Conservation (phyloP, 192 early-diverging fungal genomes). For the Gamsiella multidivaricata region DNA sequence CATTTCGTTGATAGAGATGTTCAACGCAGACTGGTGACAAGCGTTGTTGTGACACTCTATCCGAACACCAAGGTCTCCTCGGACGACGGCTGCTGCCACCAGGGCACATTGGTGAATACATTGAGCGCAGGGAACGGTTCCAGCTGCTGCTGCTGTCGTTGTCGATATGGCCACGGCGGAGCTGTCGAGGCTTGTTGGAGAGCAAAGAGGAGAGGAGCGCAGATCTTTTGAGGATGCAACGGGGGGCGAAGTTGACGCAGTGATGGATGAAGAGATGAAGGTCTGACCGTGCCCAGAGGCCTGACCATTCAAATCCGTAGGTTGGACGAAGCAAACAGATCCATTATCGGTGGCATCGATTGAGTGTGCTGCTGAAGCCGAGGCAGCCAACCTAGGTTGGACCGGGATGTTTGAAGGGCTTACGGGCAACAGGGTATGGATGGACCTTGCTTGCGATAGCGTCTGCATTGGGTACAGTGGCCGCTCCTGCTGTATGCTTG, state of each 20-base stretch:
- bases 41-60: constrained; percentile 56
- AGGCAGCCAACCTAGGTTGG: background rate
- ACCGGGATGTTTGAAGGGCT: background rate
- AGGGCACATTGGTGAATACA: constrained; percentile 61
- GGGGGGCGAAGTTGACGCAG: constrained; percentile 3
- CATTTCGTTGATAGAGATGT: constrained; percentile 68
- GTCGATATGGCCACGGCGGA: constrained; percentile 20
- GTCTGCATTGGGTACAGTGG: background rate
- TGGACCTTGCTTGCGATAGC: constrained; percentile 2
- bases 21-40: constrained; percentile 53
- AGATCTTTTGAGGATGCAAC: constrained; percentile 22
- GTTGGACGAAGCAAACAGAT: constrained; percentile 11
- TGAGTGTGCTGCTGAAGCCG: constrained; percentile 21
- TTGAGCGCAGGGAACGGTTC: constrained; percentile 50
- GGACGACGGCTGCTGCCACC: constrained; percentile 59
- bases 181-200: constrained; percentile 13
- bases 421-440: constrained; percentile 16
- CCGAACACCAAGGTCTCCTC: constrained; percentile 57
- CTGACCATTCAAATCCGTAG: constrained; percentile 36
- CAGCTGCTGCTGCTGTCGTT: constrained; percentile 31
- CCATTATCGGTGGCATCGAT: constrained; percentile 20
- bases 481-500: constrained; percentile 30
- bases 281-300: constrained; percentile 5
- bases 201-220: constrained; percentile 9
- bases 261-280: background rate